Percentiles rank a stretch among this genome's conserved stretches.
Conservation (phyloP, 2,329 filamentous ascomycete genomes). For the Penicillium sp. region DNA sequence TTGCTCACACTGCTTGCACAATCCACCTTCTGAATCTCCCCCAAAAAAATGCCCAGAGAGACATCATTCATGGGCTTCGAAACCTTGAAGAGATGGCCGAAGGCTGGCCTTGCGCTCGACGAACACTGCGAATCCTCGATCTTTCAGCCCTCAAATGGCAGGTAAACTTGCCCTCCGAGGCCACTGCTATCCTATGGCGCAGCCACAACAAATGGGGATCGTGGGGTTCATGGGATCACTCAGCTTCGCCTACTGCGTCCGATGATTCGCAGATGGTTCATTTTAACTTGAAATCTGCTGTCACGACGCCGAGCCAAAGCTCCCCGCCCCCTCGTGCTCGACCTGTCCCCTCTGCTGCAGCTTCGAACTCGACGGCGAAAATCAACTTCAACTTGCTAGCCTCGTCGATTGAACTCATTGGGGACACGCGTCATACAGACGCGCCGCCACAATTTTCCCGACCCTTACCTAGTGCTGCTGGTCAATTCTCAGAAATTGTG, state of each 20-base stretch:
- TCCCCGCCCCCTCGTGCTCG: conserved; percentile 12
- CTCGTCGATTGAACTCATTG: conserved; percentile 4
- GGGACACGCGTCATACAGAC: conserved; percentile 14
- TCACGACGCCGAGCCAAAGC: conserved; percentile 15
- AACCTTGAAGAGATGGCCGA: conserved; percentile 94
- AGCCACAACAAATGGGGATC: conserved; percentile 74
- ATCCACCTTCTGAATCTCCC: conserved; percentile 91
- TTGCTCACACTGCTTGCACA: conserved; percentile 87
- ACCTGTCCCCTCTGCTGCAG: conserved; percentile 1
- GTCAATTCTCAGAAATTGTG: conserved; percentile 16
- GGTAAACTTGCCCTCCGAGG: conserved; percentile 79
- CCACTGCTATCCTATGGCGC: conserved; percentile 65
- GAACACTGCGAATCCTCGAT: conserved; percentile 78
- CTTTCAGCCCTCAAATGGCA: conserved; percentile 85
- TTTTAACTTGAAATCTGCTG: conserved; percentile 11
- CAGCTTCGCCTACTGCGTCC: conserved; percentile 27
- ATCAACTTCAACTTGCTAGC: conserved; percentile 6
- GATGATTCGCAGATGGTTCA: conserved; percentile 21
- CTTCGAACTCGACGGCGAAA: conserved; percentile 7
- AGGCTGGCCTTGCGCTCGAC: conserved; percentile 82
- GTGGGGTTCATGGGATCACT: conserved; percentile 48
- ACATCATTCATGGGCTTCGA: conserved; percentile 84
- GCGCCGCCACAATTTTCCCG: conserved; percentile 17
- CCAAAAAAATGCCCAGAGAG: conserved; percentile 81
- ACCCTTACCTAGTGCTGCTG: conserved; percentile 14